Evolutionary conservation across 129 eudicot species (phyloP), one percentile per base, ranked within the genome.

Genomic region (Gnaphalium uliginosum): DNA sequence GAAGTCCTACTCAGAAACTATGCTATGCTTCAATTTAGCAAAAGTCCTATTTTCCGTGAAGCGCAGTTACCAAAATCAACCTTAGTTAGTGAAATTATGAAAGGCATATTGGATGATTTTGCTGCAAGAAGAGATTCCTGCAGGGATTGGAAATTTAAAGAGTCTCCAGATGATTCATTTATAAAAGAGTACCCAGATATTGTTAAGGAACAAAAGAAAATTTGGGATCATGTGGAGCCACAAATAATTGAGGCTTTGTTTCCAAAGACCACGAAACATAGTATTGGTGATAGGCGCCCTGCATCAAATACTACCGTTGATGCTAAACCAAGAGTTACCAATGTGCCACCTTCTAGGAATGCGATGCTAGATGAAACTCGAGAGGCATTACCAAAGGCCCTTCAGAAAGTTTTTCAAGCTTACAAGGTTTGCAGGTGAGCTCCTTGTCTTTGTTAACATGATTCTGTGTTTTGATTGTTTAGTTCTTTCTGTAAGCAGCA

Each of bases 351-450:
- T 68, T 63, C 85, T 57, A 80, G 68, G 71, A 72, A 75, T 50
- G 33, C 75, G 35, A 80, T 83, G 85, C 54, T 78, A 59, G 87
- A 87, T 53, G 98, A 88, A 82, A 82, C 85, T 81, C 89, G 85
- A 27, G 91, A 90, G 63, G 89, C 87, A 54, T 76, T 87, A 64
- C 78, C 79, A 9, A 90, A 86, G 66, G 89, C 86, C 64, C 89
- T 93, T 79, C 85, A 77, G 48, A 87, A 83, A 79, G 57, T 90
- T 83, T 84, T 93, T 46, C 88, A 82, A 60, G 50, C 46, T 13
- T 74, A 83, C 81, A 90, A 84, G 83, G 91, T 84, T 87, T 90
- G 96, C 91, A 90, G 97, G 98, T 93, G 78, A 74, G 79, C 27
- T 50, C 19, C 23, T 70, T 35, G 66, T 17, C 35, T 65, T 48